Conservation (phyloP, 768 basidiomycete genomes). For the Flagelloscypha sp. region DNA sequence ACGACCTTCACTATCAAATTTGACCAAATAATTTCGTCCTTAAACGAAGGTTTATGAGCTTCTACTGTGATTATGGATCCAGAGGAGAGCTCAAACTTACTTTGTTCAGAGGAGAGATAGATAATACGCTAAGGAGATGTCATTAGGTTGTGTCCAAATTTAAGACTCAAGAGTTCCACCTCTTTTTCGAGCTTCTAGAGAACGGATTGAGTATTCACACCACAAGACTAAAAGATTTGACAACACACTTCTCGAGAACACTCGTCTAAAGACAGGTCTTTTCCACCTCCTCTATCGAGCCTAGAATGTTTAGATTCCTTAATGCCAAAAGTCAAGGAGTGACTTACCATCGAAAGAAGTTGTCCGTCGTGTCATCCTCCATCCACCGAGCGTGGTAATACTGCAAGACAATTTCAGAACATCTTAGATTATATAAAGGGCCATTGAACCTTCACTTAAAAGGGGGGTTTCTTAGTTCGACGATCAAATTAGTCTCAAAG, state of each 20-base stretch:
- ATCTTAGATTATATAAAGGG: background rate
- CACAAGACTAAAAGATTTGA: too few relatives aligned
- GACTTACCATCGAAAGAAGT: slow-evolving; percentile 55
- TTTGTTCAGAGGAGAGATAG: slow-evolving; percentile 52
- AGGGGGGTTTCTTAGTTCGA: slow-evolving; percentile 1
- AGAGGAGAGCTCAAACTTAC: slow-evolving; percentile 20
- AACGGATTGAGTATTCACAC: too few relatives aligned
- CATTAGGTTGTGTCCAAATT: background rate
- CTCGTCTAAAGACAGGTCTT: slow-evolving; percentile 44
- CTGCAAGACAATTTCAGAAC: slow-evolving; percentile 18
- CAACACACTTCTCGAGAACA: slow-evolving; percentile 51
- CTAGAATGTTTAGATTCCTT: slow-evolving; percentile 21
- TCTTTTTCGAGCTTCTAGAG: slow-evolving; percentile 56
- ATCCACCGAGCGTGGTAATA: slow-evolving; percentile 56
- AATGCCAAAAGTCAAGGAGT: background rate
- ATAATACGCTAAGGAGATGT: slow-evolving; percentile 18
- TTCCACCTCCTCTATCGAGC: slow-evolving; percentile 57
- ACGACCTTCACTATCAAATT: slow-evolving; percentile 43
- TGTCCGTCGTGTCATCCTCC: slow-evolving; percentile 49
- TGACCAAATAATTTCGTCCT: slow-evolving; percentile 61
- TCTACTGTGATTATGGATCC: slow-evolving; percentile 1
- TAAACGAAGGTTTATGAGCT: background rate
- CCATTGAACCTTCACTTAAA: slow-evolving; percentile 34
- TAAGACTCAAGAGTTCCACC: too few relatives aligned
- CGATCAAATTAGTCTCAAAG: background rate